These are phyloP conservation scores for Balakata baccata DNA, from an alignment of 345 rosid genomes.

Conservation along the genomic window DNA sequence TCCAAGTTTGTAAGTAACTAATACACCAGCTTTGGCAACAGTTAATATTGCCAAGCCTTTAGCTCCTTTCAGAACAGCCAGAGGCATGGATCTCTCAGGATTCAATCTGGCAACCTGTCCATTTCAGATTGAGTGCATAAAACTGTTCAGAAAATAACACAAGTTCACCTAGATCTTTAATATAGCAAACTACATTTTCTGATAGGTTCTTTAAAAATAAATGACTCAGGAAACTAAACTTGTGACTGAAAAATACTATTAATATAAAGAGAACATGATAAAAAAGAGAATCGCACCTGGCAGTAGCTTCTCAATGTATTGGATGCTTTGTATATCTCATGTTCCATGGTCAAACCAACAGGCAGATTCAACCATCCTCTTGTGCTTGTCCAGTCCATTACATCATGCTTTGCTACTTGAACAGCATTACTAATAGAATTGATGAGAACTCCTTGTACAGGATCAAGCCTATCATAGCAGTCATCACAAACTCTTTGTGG, in stretches of 20 bases:
- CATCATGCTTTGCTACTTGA: constrained; percentile 94
- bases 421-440: constrained; percentile 81
- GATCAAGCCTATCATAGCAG: constrained; percentile 95
- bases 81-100: constrained; percentile 87
- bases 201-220: constrained; percentile 17
- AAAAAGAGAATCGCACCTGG: constrained; percentile 27
- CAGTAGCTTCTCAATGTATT: constrained; percentile 72
- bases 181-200: not conserved
- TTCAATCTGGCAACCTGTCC: constrained; percentile 64
- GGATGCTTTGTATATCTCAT: constrained; percentile 89
- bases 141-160: not conserved
- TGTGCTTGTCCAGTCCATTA: constrained; percentile 82
- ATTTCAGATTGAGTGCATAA: constrained; percentile 9
- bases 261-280: constrained; percentile 24
- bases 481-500: constrained; percentile 95
- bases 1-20: constrained; percentile 78
- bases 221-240: no score
- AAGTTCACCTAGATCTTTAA: no score
- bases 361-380: constrained; percentile 98
- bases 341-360: constrained; percentile 86
- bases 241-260: constrained; percentile 41
- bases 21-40: constrained; percentile 85
- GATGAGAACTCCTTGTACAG: constrained; percentile 75
- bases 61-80: constrained; percentile 70
- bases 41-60: constrained; percentile 89